Percentiles rank a stretch among this genome's conserved stretches.
phyloP scores from a whole-genome alignment of 2,329 filamentous ascomycete species.

The Sclerotinia spermophila region DNA sequence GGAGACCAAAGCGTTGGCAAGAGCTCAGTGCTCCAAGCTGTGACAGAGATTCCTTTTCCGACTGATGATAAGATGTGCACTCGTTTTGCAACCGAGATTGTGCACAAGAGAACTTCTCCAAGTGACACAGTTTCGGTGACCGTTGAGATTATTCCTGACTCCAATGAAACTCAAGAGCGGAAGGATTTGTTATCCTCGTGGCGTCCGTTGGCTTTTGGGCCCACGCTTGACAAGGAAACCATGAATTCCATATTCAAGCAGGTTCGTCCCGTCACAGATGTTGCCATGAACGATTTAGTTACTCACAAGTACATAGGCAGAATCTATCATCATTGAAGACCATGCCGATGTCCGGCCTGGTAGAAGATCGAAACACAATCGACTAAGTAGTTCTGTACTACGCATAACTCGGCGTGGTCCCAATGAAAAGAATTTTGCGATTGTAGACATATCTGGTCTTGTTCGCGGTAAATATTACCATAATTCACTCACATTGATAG shows the following conservation, averaged over 20 bases:
- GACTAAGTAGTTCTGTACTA: slow-evolving; percentile 23
- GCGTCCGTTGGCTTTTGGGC: background rate
- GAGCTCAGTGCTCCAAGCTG: slow-evolving; percentile 36
- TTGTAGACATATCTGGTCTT: slow-evolving; percentile 34
- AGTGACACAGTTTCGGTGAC: slow-evolving; percentile 13
- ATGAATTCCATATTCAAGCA: slow-evolving; percentile 4
- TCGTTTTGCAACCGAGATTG: slow-evolving; percentile 45
- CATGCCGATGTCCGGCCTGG: background rate
- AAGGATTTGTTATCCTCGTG: background rate
- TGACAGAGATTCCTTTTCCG: slow-evolving; percentile 41
- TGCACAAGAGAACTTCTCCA: slow-evolving; percentile 32
- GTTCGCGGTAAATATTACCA: slow-evolving; percentile 23
- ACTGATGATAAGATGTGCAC: slow-evolving; percentile 41
- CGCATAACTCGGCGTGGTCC: slow-evolving; percentile 24
- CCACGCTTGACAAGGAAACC: background rate
- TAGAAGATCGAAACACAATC: background rate
- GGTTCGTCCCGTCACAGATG: background rate
- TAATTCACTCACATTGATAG: background rate
- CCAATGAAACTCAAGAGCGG: slow-evolving; percentile 15
- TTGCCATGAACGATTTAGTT: background rate
- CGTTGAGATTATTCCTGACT: slow-evolving; percentile 7
- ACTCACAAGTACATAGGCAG: background rate
- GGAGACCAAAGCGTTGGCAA: slow-evolving; percentile 43
- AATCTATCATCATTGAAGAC: background rate
- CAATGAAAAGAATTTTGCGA: slow-evolving; percentile 25